These are phyloP conservation scores for Salix exigua DNA, from an alignment of 345 rosid genomes.

Conservation along the genomic window DNA sequence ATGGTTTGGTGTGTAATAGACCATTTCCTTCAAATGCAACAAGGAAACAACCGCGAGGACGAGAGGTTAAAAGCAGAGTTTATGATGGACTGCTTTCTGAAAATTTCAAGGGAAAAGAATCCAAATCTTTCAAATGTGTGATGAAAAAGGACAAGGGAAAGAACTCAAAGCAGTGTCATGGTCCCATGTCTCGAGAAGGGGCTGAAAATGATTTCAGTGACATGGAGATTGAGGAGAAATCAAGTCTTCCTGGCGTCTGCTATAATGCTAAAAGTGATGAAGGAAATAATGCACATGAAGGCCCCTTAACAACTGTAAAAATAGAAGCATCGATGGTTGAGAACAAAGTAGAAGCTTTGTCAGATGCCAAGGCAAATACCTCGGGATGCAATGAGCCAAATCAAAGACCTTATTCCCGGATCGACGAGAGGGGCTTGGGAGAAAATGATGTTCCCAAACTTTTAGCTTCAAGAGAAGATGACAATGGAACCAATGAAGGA, in stretches of 20 bases:
- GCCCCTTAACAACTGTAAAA: background rate
- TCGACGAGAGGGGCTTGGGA: conserved; percentile 1
- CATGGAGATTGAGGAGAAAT: conserved; percentile 38
- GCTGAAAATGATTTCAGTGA: conserved; percentile 30
- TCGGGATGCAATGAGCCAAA: background rate
- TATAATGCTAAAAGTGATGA: conserved; percentile 6
- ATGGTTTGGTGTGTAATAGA: conserved; percentile 24
- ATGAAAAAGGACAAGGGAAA: conserved; percentile 32
- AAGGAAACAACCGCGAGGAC: conserved; percentile 43
- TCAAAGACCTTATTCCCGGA: no score
- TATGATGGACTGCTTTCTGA: conserved; percentile 50
- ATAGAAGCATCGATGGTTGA: conserved; percentile 11
- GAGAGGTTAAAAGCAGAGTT: conserved; percentile 91
- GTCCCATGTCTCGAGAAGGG: conserved; percentile 16
- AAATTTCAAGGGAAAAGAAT: conserved; percentile 31
- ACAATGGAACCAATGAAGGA: background rate
- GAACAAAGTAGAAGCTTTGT: conserved; percentile 20
- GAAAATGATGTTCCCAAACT: background rate
- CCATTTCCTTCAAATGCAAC: conserved; percentile 30
- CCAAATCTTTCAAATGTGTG: conserved; percentile 30
- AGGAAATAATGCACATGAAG: conserved; percentile 14
- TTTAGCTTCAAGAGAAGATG: conserved; percentile 5
- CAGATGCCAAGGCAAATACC: conserved; percentile 8
- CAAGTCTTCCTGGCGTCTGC: conserved; percentile 22
- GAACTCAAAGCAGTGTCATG: conserved; percentile 6